These are phyloP conservation scores for Fusarium udum DNA, from an alignment of 2,329 filamentous ascomycete species.

Conservation along the genomic window DNA sequence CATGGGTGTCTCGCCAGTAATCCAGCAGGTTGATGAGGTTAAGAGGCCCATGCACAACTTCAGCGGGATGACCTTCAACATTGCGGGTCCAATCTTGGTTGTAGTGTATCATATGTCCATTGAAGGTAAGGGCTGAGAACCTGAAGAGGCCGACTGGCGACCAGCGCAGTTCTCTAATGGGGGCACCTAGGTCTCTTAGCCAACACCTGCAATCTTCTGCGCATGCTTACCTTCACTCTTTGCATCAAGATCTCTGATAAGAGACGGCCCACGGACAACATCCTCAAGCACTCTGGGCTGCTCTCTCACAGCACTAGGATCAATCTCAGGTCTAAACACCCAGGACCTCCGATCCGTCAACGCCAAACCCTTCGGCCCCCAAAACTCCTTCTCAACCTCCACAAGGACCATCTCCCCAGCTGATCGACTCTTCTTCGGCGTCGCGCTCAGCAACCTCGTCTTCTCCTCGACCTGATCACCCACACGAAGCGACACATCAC, in stretches of 20 bases:
- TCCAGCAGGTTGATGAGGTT: slow-evolving; percentile 78
- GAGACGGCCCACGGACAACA: slow-evolving; percentile 38
- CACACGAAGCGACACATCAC: slow-evolving; percentile 52
- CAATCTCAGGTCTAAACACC: slow-evolving; percentile 55
- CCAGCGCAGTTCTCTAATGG: slow-evolving; percentile 51
- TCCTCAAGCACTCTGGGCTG: slow-evolving; percentile 6
- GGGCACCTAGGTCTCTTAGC: slow-evolving; percentile 28
- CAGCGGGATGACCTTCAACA: slow-evolving; percentile 74
- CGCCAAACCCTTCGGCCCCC: slow-evolving; percentile 59
- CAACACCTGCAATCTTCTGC: fast-evolving
- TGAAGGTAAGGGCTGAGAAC: slow-evolving; percentile 86
- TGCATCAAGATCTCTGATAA: slow-evolving; percentile 34
- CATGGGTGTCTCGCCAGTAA: slow-evolving; percentile 66
- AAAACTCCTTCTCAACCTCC: slow-evolving; percentile 69
- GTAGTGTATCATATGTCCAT: slow-evolving; percentile 87
- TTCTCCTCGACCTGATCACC: slow-evolving; percentile 66
- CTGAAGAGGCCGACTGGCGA: slow-evolving; percentile 71
- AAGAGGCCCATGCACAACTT: slow-evolving; percentile 84
- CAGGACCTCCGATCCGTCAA: slow-evolving; percentile 65
- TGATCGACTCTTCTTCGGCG: slow-evolving; percentile 62
- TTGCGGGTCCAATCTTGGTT: slow-evolving; percentile 71
- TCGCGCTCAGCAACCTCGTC: slow-evolving; percentile 63
- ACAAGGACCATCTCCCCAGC: slow-evolving; percentile 72
- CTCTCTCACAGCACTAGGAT: slow-evolving; percentile 24
- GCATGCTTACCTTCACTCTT: slow-evolving; percentile 14